These are phyloP conservation scores for Colletotrichum echinochloae DNA, from an alignment of 2,329 filamentous ascomycete species.

Conservation along the genomic window DNA sequence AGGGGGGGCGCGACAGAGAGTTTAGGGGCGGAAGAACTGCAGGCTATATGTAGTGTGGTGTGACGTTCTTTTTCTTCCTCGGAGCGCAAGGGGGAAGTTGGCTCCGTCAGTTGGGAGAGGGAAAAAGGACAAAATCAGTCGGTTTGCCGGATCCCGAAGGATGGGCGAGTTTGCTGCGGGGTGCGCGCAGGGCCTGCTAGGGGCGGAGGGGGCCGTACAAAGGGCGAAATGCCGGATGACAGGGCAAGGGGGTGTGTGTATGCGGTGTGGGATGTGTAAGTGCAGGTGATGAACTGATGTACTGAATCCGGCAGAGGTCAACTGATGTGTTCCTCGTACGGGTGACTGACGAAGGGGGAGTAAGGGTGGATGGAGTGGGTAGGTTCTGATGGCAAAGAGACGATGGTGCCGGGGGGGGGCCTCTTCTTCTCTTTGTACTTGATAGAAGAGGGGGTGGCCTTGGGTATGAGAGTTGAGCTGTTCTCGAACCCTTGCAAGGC, in stretches of 20 bases:
- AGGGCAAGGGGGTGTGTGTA: slow-evolving; percentile 3
- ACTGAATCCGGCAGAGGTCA: slow-evolving; percentile 3
- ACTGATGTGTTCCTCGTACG: slow-evolving; percentile 7
- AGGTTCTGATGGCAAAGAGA: background rate
- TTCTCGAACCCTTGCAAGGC: slow-evolving; percentile 19
- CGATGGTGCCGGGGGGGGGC: slow-evolving; percentile 1
- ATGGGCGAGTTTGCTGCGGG: slow-evolving; percentile 29
- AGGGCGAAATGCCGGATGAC: background rate
- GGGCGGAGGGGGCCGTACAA: slow-evolving; percentile 8
- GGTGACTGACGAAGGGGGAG: slow-evolving; percentile 12
- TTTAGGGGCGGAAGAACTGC: slow-evolving; percentile 19
- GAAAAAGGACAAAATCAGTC: slow-evolving; percentile 28
- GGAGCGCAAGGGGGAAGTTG: slow-evolving; percentile 16
- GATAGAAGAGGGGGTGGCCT: background rate
- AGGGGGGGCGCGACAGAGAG: slow-evolving; percentile 15
- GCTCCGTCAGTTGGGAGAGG: slow-evolving; percentile 5
- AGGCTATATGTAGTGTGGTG: slow-evolving; percentile 18
- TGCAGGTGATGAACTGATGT: slow-evolving; percentile 13
- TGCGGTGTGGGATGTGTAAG: slow-evolving; percentile 9
- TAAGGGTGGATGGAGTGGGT: no score
- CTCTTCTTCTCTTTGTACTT: slow-evolving; percentile 20
- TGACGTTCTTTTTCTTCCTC: slow-evolving; percentile 21
- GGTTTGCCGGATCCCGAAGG: slow-evolving; percentile 38
- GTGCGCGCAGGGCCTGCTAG: slow-evolving; percentile 4
- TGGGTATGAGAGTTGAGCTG: background rate